Conservation (phyloP, 2,329 filamentous ascomycete species). For the Fusarium algeriense region DNA sequence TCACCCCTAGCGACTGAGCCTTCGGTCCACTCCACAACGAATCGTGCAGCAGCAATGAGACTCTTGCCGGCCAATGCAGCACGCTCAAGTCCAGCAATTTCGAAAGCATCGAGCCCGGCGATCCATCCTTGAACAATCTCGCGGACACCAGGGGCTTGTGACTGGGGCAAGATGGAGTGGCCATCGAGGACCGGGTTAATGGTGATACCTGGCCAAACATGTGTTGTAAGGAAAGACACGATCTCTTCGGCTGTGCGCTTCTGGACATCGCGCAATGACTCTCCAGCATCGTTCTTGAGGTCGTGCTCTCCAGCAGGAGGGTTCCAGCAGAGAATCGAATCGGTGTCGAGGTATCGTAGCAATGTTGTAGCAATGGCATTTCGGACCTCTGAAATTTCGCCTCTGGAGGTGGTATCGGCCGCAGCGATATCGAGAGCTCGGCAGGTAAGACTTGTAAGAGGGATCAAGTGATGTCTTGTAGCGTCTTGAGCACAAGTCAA, state of each 20-base stretch:
- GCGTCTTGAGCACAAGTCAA: constrained; percentile 86
- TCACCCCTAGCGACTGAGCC: constrained; percentile 68
- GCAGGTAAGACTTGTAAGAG: constrained; percentile 85
- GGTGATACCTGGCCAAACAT: constrained; percentile 86
- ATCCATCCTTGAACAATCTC: constrained; percentile 86
- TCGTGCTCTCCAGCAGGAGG: constrained; percentile 65
- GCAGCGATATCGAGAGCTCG: constrained; percentile 84
- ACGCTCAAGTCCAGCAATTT: constrained; percentile 88
- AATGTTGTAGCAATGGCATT: constrained; percentile 74
- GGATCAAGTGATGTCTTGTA: constrained; percentile 87
- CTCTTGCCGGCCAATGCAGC: constrained; percentile 89
- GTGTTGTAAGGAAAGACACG: constrained; percentile 75
- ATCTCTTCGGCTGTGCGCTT: constrained; percentile 76
- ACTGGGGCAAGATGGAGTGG: constrained; percentile 79
- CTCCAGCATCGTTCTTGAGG: constrained; percentile 59
- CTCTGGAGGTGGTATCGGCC: constrained; percentile 65
- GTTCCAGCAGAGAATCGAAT: constrained; percentile 92
- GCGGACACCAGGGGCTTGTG: constrained; percentile 79
- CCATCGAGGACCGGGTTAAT: constrained; percentile 85
- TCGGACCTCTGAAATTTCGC: constrained; percentile 66
- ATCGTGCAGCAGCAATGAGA: constrained; percentile 78
- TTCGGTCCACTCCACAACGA: constrained; percentile 90
- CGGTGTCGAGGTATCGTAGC: constrained; percentile 90
- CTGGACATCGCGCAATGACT: constrained; percentile 79
- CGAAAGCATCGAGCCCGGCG: constrained; percentile 76